Base-by-base conservation (phyloP, 306 rosid genomes). In the Canavalia gladiata region DNA sequence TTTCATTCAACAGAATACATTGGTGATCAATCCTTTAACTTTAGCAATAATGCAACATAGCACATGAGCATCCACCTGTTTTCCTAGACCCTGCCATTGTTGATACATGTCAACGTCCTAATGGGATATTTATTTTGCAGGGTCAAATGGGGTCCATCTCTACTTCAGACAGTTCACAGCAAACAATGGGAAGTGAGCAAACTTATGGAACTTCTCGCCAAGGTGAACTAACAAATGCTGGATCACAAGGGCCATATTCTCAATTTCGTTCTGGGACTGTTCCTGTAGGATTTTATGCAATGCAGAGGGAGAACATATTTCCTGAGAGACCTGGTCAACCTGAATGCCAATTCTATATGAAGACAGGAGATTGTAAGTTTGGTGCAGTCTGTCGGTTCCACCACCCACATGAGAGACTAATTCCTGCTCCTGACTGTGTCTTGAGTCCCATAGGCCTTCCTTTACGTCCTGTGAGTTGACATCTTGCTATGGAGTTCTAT, bases 251-350 rank as follows among this genome's bases (percentile, higher is more conserved):
- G 79, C 41, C 90, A 80, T 91, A 81, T 84, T 91, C 93, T 81
- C 87, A 76, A 73, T 82, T 82, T 72, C 90, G 87, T 70, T 87
- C 95, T 12, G 83, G 91, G 35, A 81, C 97, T 11, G 79, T 85
- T 69, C 90, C 92, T 77, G 86, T 90, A 18, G 94, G 97, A 68
- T 89, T 81, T 76, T 94, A 88, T 86, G 86, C 94, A 50, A 76
- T 92, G 88, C 94, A 85, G 77, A 88, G 98, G 87, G 97, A 92
- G 69, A 94, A 87, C 89, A 94, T 90, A 70, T 94, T 94, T 85
- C 98, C 98, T 45, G 98, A 94, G 88, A 89, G 97, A 82, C 97
- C 94, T 58, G 98, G 97, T 80, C 97, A 94, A 83, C 97, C 98
- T 37, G 97, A 94, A 85, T 94, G 98, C 84, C 97, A 91, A 87